phyloP scores from a whole-genome alignment of 192 early-diverging fungal species.

The Podila minutissima region DNA sequence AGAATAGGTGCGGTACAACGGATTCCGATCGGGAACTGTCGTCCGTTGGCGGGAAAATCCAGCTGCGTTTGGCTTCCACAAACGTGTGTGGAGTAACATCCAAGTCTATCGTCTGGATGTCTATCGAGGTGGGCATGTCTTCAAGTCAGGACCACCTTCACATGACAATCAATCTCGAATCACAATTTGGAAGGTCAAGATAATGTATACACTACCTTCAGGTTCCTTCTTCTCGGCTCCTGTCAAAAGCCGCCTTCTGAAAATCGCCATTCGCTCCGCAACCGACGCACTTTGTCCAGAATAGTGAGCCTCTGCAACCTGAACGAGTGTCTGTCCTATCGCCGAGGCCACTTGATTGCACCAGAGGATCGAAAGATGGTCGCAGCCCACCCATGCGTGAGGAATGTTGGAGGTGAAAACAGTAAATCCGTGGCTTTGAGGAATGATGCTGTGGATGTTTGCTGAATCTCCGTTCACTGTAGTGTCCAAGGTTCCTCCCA shows the following conservation, averaged over 20 bases:
- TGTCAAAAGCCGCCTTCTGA: slow-evolving; percentile 65
- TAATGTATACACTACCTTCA: background rate
- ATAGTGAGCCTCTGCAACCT: slow-evolving; percentile 68
- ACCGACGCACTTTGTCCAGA: slow-evolving; percentile 67
- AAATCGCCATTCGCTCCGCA: slow-evolving; percentile 69
- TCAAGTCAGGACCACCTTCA: no score
- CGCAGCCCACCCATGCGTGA: slow-evolving; percentile 87
- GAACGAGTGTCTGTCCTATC: slow-evolving; percentile 64
- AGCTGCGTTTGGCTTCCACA: slow-evolving; percentile 34
- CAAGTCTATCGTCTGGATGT: background rate
- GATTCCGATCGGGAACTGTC: background rate
- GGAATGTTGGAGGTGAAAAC: slow-evolving; percentile 82
- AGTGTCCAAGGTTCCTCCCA: slow-evolving; percentile 88
- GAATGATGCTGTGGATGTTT: slow-evolving; percentile 72
- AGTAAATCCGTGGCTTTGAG: slow-evolving; percentile 75
- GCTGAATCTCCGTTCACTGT: slow-evolving; percentile 85
- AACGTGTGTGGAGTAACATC: slow-evolving; percentile 27
- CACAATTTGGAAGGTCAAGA: background rate
- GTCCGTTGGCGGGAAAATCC: slow-evolving; percentile 12
- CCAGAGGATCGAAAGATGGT: slow-evolving; percentile 91
- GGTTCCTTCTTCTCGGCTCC: slow-evolving; percentile 49
- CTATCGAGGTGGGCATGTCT: background rate
- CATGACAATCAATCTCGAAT: no score
- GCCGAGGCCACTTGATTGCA: slow-evolving; percentile 89
- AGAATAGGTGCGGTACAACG: slow-evolving; percentile 23